These are phyloP conservation scores for Meripilus lineatus DNA, from an alignment of 1,284 basidiomycete species.

Conservation along the genomic window DNA sequence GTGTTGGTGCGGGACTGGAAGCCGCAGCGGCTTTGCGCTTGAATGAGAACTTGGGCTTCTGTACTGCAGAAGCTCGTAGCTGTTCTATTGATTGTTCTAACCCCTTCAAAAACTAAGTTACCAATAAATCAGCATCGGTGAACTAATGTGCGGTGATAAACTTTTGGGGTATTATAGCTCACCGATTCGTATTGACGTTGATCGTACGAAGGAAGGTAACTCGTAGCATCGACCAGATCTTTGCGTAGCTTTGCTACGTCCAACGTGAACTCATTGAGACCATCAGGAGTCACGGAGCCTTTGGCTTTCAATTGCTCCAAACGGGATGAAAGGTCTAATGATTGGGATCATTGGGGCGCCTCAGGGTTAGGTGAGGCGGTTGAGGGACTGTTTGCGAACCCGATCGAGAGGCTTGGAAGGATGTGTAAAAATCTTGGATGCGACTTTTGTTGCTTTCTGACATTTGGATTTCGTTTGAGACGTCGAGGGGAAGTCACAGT, in stretches of 20 bases:
- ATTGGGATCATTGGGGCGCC: slow-evolving; percentile 9
- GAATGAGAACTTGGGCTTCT: slow-evolving; percentile 68
- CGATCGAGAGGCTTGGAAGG: slow-evolving; percentile 41
- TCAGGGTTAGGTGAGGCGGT: slow-evolving; percentile 6
- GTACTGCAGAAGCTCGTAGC: slow-evolving; percentile 38
- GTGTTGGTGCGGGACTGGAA: slow-evolving; percentile 14
- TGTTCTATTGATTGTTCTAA: slow-evolving; percentile 51
- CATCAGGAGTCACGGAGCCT: slow-evolving; percentile 9
- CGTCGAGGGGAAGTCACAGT: neutral
- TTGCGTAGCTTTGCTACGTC: slow-evolving; percentile 48
- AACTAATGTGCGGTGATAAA: neutral
- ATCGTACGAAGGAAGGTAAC: slow-evolving; percentile 66
- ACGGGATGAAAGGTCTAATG: slow-evolving; percentile 36
- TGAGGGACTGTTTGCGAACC: slow-evolving; percentile 33
- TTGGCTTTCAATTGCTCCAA: slow-evolving; percentile 24
- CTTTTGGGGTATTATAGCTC: slow-evolving; percentile 30
- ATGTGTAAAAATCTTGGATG: slow-evolving; percentile 39
- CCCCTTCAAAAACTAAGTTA: slow-evolving; percentile 52
- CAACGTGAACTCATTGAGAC: slow-evolving; percentile 18
- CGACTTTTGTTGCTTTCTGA: slow-evolving; percentile 30
- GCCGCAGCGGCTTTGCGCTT: slow-evolving; percentile 43
- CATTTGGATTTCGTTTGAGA: too few species aligned
- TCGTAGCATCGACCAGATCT: slow-evolving; percentile 53
- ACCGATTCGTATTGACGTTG: slow-evolving; percentile 69
- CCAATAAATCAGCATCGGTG: too few species aligned